phyloP scores from a whole-genome alignment of 2,329 filamentous ascomycete genomes.

The Scleromitrula shiraiana region DNA sequence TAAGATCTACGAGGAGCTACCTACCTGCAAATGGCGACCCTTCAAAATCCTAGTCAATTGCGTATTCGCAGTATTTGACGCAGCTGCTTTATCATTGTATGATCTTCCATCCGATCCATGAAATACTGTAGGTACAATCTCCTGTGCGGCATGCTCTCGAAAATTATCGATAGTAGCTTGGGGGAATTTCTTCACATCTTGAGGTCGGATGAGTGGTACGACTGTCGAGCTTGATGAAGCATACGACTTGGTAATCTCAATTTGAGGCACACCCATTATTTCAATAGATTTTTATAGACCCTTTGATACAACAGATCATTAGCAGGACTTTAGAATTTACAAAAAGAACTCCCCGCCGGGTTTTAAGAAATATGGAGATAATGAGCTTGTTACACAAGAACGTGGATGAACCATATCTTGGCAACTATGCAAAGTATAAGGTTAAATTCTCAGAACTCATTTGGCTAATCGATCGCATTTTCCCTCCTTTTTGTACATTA shows the following conservation, averaged over 20 bases:
- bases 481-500: too few species aligned
- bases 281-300: background rate
- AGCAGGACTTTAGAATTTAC: background rate
- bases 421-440: too few species aligned
- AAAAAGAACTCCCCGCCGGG: too few species aligned
- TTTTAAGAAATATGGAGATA: too few species aligned
- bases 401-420: too few species aligned
- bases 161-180: slow-evolving; percentile 25
- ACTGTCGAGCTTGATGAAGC: slow-evolving; percentile 22
- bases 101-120: slow-evolving; percentile 28
- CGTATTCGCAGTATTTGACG: slow-evolving; percentile 59
- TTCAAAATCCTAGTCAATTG: slow-evolving; percentile 71
- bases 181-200: slow-evolving; percentile 13
- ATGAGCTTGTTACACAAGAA: too few species aligned
- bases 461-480: too few species aligned
- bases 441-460: too few species aligned
- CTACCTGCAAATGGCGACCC: slow-evolving; percentile 57
- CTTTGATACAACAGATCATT: background rate
- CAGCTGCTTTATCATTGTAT: slow-evolving; percentile 58
- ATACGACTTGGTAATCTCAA: slow-evolving; percentile 17
- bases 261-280: background rate
- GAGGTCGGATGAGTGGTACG: slow-evolving; percentile 19
- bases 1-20: too few species aligned
- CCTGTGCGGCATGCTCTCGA: slow-evolving; percentile 16
- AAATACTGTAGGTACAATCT: slow-evolving; percentile 12